phyloP scores from a whole-genome alignment of 768 basidiomycete genomes.

The Kockovaella imperatae region DNA sequence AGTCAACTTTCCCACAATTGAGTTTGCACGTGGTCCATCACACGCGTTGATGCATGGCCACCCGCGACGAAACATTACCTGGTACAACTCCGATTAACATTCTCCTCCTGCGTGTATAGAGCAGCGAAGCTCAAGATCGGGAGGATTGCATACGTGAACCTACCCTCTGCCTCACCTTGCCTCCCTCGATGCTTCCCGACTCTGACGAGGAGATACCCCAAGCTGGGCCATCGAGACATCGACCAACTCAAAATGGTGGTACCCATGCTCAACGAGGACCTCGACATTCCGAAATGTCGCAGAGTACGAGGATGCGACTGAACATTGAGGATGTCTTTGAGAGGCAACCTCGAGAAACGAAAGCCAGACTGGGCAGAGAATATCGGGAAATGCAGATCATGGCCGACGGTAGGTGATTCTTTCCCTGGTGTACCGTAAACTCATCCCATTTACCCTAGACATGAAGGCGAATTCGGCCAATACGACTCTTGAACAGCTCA shows the following conservation, averaged over 20 bases:
- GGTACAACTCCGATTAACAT: too few species aligned
- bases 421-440: background rate
- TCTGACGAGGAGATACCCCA: too few species aligned
- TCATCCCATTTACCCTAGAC: conserved; percentile 3
- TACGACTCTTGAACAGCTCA: conserved; percentile 11
- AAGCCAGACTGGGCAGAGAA: conserved; percentile 13
- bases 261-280: background rate
- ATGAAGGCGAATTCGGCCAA: conserved; percentile 22
- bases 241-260: background rate
- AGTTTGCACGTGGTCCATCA: too few species aligned
- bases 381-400: conserved; percentile 23
- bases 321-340: conserved; percentile 21
- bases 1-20: too few species aligned
- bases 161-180: too few species aligned
- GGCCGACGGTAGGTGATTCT: conserved; percentile 23
- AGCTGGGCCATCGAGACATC: background rate
- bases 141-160: too few species aligned
- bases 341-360: conserved; percentile 13
- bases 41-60: too few species aligned
- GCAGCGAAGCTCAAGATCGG: too few species aligned
- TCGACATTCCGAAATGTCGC: background rate
- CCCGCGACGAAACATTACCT: too few species aligned
- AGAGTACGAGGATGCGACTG: conserved; percentile 8
- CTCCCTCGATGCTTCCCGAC: too few species aligned
- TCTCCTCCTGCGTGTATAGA: too few species aligned